These are phyloP conservation scores for Fusarium mexicanum DNA, from an alignment of 2,329 filamentous ascomycete genomes.

Conservation along the genomic window DNA sequence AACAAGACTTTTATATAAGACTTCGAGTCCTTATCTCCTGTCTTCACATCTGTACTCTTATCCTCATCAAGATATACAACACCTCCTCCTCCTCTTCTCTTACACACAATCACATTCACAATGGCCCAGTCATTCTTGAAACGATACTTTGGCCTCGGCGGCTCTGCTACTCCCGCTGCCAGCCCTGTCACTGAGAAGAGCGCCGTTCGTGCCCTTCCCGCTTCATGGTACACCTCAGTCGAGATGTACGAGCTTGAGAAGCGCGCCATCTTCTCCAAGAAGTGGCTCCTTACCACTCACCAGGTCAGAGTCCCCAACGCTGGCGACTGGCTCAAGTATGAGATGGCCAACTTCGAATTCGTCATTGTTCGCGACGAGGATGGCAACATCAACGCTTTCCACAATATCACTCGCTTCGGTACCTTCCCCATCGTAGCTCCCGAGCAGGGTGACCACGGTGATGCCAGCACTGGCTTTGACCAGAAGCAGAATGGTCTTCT, in stretches of 20 bases:
- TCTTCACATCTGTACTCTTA: not conserved
- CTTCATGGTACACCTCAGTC: constrained; percentile 61
- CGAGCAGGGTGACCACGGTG: constrained; percentile 60
- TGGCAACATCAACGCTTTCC: constrained; percentile 66
- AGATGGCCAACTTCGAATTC: constrained; percentile 65
- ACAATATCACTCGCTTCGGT: constrained; percentile 70
- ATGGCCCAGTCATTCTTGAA: constrained; percentile 46
- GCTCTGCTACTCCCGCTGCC: constrained; percentile 17
- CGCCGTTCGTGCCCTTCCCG: constrained; percentile 54
- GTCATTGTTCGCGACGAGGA: constrained; percentile 61
- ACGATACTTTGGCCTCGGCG: constrained; percentile 52
- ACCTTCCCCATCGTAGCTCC: constrained; percentile 61
- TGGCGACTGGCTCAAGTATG: constrained; percentile 67
- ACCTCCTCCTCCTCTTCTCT: not conserved
- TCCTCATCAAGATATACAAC: constrained; percentile 10
- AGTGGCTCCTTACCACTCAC: constrained; percentile 66
- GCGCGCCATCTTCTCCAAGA: constrained; percentile 65
- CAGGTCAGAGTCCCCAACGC: constrained; percentile 58
- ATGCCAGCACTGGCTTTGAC: constrained; percentile 64
- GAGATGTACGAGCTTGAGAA: constrained; percentile 67
- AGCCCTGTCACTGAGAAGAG: constrained; percentile 23
- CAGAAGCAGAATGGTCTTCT: constrained; percentile 65
- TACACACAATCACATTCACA: constrained; percentile 16
- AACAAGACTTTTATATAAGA: constrained; percentile 27
- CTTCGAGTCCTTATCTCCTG: constrained; percentile 1